Evolutionary conservation across 495 filamentous ascomycete genomes (phyloP).

Genomic region (Paragyromitra xinjiangensis): DNA sequence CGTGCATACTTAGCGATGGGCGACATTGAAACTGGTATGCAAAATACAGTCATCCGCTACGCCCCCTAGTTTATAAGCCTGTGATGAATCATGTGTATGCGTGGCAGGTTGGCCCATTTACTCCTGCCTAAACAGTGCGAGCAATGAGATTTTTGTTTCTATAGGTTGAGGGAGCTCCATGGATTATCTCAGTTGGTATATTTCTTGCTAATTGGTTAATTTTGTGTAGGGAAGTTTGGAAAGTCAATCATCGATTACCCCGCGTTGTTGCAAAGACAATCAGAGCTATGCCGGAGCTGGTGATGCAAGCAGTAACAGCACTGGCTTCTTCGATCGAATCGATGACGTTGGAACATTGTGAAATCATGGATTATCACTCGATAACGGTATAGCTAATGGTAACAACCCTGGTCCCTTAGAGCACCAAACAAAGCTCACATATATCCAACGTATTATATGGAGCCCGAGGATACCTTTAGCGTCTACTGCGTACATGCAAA

Average conservation of each 20-base stretch:
- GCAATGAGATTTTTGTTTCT: neutral
- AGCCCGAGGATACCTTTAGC: neutral
- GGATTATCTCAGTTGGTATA: neutral
- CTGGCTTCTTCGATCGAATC: neutral
- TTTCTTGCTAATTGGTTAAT: neutral
- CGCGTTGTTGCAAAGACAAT: neutral
- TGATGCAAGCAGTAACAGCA: neutral
- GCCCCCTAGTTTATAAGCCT: neutral
- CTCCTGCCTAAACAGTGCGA: neutral
- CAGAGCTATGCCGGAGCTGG: neutral
- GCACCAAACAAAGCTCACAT: neutral
- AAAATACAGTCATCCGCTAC: constrained; percentile 33
- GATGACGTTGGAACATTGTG: neutral
- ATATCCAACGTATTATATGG: neutral
- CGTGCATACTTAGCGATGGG: constrained; percentile 31
- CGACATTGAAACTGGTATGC: constrained; percentile 21
- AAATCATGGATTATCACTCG: constrained; percentile 4
- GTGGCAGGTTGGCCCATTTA: constrained; percentile 5
- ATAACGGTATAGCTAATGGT: neutral
- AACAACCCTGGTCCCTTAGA: neutral
- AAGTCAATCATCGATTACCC: neutral
- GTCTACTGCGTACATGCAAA: neutral
- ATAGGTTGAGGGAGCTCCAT: neutral
- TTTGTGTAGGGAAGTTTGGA: neutral
- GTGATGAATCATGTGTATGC: constrained; percentile 34